Evolutionary conservation across 805 yeast species (phyloP), one percentile per base, ranked within the genome.

Genomic region (Saccharomycopsis oosterbeekiorum): DNA sequence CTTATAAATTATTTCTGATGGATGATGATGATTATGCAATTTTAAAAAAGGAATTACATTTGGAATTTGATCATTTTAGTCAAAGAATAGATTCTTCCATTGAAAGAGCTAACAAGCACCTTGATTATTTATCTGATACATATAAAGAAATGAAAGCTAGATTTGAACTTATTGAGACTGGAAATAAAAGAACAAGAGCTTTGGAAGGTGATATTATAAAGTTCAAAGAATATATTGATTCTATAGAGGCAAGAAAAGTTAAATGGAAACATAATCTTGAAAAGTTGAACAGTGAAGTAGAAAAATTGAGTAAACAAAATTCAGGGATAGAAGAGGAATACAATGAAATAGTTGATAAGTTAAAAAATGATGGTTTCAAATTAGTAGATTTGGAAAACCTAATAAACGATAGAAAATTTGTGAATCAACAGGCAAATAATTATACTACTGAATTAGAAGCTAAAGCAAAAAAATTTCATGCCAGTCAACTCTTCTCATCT

Each of bases 121-220:
- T 82, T 65, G 73, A 69, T 3, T 69, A 66, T 4, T 69, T 84
- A 24, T 71, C 72, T 21, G 66, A 67, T 1, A 74, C 78, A 57
- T 77, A 77, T 58, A 73, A 78, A 34, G 74, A 73, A 26, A 66
- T 84, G 1, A 70, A 76, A 47, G 72, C 73, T 4, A 81, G 82
- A 64, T 74, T 78, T 57, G 77, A 78, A 26, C 73, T 76, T 19
- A 73, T 84, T 41, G 79, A 78, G 56, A 74, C 78, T 24, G 80
- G 85, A 26, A 79, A 79, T 61, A 81, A 80, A 68, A 84, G 85
- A 69, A 72, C 83, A 4, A 77, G 76, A 63, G 88, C 89, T 0
- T 74, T 90, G 60, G 87, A 85, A 65, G 81, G 82, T 64, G 97
- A 90, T 70, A 76, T 86, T 53, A 74, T 75, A 54, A 86, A 87